Evolutionary conservation across 2,329 filamentous ascomycete species (phyloP).

Genomic region (Zalaria obscura): DNA sequence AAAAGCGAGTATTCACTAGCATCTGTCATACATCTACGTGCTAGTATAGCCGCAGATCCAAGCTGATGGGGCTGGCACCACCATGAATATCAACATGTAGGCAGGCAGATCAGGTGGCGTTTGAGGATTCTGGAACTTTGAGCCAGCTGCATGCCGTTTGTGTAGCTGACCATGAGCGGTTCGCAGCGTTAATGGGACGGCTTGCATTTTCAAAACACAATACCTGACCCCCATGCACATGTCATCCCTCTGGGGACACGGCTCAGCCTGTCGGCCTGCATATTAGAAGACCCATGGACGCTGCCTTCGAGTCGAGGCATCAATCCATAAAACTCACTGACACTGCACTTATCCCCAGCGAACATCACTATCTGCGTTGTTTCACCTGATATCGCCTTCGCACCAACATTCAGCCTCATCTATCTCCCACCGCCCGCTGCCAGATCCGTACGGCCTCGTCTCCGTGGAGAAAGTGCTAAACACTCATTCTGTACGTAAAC

Average conservation of each 20-base stretch:
- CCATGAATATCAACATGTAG: not conserved
- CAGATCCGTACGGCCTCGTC: too few relatives aligned
- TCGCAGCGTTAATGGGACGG: slow-evolving; percentile 10
- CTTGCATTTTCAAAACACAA: slow-evolving; percentile 16
- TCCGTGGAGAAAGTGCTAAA: too few relatives aligned
- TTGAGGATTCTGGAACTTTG: not conserved
- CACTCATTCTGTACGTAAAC: too few relatives aligned
- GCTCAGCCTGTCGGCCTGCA: slow-evolving; percentile 4
- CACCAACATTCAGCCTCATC: too few relatives aligned
- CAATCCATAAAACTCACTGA: not conserved
- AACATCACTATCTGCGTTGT: slow-evolving; percentile 5
- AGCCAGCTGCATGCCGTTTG: not conserved
- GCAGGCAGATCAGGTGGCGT: not conserved
- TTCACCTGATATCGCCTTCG: not conserved
- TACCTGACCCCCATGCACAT: slow-evolving; percentile 7
- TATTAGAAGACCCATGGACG: slow-evolving; percentile 4
- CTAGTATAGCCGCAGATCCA: too few relatives aligned
- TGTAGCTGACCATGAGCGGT: slow-evolving; percentile 1
- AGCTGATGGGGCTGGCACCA: too few relatives aligned
- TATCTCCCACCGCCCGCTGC: too few relatives aligned
- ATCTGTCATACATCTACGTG: too few relatives aligned
- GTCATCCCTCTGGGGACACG: slow-evolving; percentile 10
- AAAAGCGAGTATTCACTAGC: too few relatives aligned
- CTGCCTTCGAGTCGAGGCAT: slow-evolving; percentile 8
- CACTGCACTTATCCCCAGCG: slow-evolving; percentile 1